phyloP scores from a whole-genome alignment of 768 basidiomycete genomes.

The Panaeolus papilionaceus region DNA sequence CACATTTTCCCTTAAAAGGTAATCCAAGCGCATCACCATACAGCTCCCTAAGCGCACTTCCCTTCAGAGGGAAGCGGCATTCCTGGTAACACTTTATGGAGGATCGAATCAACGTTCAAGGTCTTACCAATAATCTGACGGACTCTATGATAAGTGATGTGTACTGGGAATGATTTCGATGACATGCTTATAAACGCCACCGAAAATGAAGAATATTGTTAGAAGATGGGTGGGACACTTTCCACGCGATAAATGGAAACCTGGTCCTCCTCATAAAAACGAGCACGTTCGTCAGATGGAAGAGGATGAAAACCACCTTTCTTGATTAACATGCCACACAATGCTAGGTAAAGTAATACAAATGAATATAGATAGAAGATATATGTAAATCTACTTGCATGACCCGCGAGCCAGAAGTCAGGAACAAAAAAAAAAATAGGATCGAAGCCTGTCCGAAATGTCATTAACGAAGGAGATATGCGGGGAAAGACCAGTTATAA shows the following conservation, averaged over 20 bases:
- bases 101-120: not conserved
- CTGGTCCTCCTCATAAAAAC: not conserved
- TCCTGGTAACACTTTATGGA: not conserved
- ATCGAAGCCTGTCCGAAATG: constrained; percentile 14
- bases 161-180: too few relatives aligned
- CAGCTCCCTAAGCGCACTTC: too few relatives aligned
- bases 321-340: constrained; percentile 28
- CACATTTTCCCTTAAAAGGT: not conserved
- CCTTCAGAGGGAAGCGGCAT: too few relatives aligned
- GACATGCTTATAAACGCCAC: not conserved
- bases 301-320: constrained; percentile 28
- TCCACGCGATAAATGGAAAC: not conserved
- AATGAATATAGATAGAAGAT: constrained; percentile 25
- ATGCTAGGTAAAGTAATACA: constrained; percentile 28
- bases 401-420: constrained; percentile 19
- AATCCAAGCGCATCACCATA: not conserved
- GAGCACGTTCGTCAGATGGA: constrained; percentile 11
- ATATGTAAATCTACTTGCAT: constrained; percentile 23
- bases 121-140: not conserved
- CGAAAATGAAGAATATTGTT: not conserved
- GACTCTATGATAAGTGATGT: too few relatives aligned
- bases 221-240: not conserved
- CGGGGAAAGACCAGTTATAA: constrained; percentile 1
- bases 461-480: constrained; percentile 10
- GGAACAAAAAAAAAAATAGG: constrained; percentile 19